Evolutionary conservation across 805 yeast species (phyloP).

Genomic region (Zygoascus ofunaensis): DNA sequence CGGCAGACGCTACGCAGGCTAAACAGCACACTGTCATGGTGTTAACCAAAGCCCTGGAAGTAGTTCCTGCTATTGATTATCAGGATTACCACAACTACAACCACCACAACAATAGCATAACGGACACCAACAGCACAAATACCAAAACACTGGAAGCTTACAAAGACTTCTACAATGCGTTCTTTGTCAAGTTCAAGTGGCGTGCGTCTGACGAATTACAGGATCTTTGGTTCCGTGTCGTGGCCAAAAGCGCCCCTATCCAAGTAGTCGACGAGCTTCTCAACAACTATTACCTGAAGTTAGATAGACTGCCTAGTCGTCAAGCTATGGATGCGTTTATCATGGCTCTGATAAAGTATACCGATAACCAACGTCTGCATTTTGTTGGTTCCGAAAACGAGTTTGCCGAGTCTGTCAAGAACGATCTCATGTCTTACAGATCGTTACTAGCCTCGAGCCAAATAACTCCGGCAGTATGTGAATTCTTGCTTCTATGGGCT

Average conservation of each 20-base stretch:
- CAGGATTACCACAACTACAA: conserved; percentile 11
- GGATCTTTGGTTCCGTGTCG: conserved; percentile 20
- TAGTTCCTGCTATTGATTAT: conserved; percentile 18
- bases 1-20: conserved; percentile 16
- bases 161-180: conserved; percentile 17
- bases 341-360: conserved; percentile 10
- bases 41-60: conserved; percentile 19
- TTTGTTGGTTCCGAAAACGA: conserved; percentile 13
- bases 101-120: conserved; percentile 20
- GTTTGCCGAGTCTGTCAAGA: conserved; percentile 14
- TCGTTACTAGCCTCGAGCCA: conserved; percentile 12
- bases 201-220: conserved; percentile 12
- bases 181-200: conserved; percentile 11
- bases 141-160: not conserved
- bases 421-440: conserved; percentile 12
- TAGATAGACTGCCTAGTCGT: conserved; percentile 12
- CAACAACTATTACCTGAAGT: conserved; percentile 5
- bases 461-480: conserved; percentile 18
- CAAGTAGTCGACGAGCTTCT: conserved; percentile 16
- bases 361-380: not conserved
- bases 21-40: conserved; percentile 19
- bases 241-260: conserved; percentile 21
- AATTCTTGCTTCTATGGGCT: conserved; percentile 22
- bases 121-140: conserved; percentile 16
- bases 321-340: conserved; percentile 19